Evolutionary conservation across 1,284 basidiomycete genomes (phyloP), one percentile per base, ranked within the genome.

Genomic region (Sphaerobolus stellatus): DNA sequence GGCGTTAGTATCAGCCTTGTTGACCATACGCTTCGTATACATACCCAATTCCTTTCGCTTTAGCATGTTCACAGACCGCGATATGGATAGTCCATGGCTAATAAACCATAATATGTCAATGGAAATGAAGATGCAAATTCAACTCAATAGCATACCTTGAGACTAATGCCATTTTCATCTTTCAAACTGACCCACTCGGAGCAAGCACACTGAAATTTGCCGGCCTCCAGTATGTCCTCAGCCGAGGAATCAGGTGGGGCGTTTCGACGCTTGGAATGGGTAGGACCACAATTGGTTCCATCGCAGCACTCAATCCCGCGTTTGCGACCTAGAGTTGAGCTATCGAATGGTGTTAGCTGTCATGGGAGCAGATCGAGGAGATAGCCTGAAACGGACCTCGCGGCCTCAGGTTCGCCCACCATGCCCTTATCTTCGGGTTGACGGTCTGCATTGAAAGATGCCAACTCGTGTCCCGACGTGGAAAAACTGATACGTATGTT

Each of bases 21-120:
- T 28, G 30, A 47, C n/a, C 11, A 47, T 38, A 24, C 16, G 34
- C 5, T 34, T 27, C 38, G 25, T 18, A 41, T 22, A 38, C 53
- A 22, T 45, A 54, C 53, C 18, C 22, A 14, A 25, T 20, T 6
- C 46, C 34, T n/a, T 16, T 28, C 24, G 27, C n/a, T 22, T 43
- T 41, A 8, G 46, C 38, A 27, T 54, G 53, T 31, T 48, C 27
- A 40, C 47, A 54, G 33, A 29, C 40, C 11, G 41, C 34, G 20
- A 44, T 16, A 29, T 54, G 52, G 3, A 38, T 25, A 9, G 33
- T 14, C 46, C 47, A 54, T 20, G 33, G 22, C 47, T 49, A 31
- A 11, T 28, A 18, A 24, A 49, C 16, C 7, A 13, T 2, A 14
- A 46, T 48, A 25, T 25, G n/a, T 29, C 11, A 13, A 49, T 36